Evolutionary conservation across 192 early-diverging fungal genomes (phyloP).

Genomic region (Phycomyces nitens): DNA sequence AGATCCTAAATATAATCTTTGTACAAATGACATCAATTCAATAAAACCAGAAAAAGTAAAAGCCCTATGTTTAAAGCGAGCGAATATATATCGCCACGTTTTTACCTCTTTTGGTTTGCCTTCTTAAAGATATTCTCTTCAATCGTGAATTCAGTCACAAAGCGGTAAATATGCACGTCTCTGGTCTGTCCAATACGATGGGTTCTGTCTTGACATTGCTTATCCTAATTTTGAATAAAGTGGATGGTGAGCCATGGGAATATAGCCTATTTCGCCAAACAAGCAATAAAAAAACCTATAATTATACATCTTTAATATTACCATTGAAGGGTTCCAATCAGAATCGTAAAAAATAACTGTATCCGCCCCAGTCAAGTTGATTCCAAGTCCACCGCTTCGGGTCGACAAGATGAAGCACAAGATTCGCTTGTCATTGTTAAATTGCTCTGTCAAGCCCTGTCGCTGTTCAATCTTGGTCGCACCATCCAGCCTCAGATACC

Average conservation of each 20-base stretch:
- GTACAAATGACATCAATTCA: background rate
- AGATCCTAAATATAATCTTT: background rate
- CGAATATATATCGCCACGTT: background rate
- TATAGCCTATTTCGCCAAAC: no score
- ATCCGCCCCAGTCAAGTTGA: constrained; percentile 77
- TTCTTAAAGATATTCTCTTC: constrained; percentile 79
- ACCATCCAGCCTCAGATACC: constrained; percentile 59
- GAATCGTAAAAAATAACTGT: constrained; percentile 78
- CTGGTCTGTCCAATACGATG: constrained; percentile 69
- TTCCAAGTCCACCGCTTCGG: constrained; percentile 71
- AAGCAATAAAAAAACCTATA: background rate
- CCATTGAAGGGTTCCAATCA: constrained; percentile 77
- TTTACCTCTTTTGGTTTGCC: constrained; percentile 66
- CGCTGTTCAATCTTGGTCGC: constrained; percentile 58
- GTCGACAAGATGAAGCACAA: constrained; percentile 60
- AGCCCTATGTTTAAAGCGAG: background rate
- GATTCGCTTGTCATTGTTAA: constrained; percentile 55
- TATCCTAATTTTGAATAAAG: constrained; percentile 39
- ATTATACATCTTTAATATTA: constrained; percentile 6
- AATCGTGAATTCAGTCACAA: constrained; percentile 68
- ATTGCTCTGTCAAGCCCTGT: constrained; percentile 54
- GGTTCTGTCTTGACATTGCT: constrained; percentile 65
- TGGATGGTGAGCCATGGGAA: background rate
- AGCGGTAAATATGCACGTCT: constrained; percentile 75
- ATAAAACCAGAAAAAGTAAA: constrained; percentile 11